Base-by-base conservation (phyloP, 108 stramenopile genomes). In the Stephanodiscus triporus region DNA sequence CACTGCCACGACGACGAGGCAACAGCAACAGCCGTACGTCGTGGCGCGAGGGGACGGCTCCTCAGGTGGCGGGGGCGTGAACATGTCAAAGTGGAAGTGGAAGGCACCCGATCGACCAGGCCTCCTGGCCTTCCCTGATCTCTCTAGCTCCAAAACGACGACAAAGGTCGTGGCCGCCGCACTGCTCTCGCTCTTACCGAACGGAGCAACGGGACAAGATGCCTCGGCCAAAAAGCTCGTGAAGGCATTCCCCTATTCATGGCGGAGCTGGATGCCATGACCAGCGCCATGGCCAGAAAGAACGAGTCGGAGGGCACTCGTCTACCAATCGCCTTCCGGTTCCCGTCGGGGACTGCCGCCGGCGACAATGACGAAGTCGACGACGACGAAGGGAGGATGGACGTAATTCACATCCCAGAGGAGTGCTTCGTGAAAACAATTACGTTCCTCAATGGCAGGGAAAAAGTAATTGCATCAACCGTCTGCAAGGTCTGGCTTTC, bases 401-500 rank as follows among this genome's bases (percentile, higher is more conserved):
- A n/a, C 20, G 24, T 48, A 47, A 76, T 76, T 30, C 29, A 36
- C 36, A 57, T 76, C 16, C 75, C 68, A 1, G 75, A 76, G 34
- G 75, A 76, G 9, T 70, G 56, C 4, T 76, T 76, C 16, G 6
- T 43, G 32, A 22, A 22, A 2, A 19, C 61, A 0, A 34, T 76
- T 45, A 61, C 34, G 13, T 66, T 42, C 40, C 68, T 76, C 1
- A 61, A 38, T 13, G 75, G 75, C 14, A 70, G 26, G 36, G 68
- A 76, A 19, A 38, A 70, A 14, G 38, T 62, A 6, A 47, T 24
- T 17, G 43, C 47, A 4, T 76, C 68, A 3, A 36, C 42, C 0
- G 75, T 76, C 19, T 9, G 37, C 48, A 76, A 76, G 42, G 67
- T 58, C 11, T 76, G 75, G 75, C 75, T 76, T 20, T 68, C 54